A percentile compares a stretch with the other conserved stretches of the same genome.
phyloP scores from a whole-genome alignment of 495 filamentous ascomycete species.

The Aspergillus conjunctus region DNA sequence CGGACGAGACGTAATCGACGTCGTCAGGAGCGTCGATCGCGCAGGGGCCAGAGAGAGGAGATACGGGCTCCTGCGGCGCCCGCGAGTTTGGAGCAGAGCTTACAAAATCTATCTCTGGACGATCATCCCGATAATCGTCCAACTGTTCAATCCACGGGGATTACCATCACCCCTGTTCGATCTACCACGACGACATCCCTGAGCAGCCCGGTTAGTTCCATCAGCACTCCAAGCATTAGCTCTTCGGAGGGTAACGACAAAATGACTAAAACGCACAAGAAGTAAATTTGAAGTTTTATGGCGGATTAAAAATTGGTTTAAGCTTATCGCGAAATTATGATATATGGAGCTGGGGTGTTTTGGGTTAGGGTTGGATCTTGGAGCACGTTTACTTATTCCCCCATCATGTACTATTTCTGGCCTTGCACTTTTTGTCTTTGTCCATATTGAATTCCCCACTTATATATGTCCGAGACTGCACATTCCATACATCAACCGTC shows the following conservation, averaged over 20 bases:
- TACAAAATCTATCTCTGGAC: slow-evolving; percentile 31
- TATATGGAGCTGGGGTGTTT: background rate
- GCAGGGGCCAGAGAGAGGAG: slow-evolving; percentile 6
- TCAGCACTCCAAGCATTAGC: slow-evolving; percentile 27
- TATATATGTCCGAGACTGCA: background rate
- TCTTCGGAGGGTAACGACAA: slow-evolving; percentile 24
- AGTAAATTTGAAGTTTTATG: background rate
- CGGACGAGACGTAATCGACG: slow-evolving; percentile 29
- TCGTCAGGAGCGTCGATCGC: slow-evolving; percentile 26
- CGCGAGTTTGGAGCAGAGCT: slow-evolving; percentile 20
- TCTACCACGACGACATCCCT: slow-evolving; percentile 24
- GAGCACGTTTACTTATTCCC: background rate
- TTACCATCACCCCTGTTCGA: slow-evolving; percentile 21
- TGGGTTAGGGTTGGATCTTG: background rate
- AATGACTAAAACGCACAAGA: slow-evolving; percentile 15
- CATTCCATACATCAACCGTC: background rate
- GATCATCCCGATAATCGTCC: slow-evolving; percentile 20
- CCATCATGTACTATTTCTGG: background rate
- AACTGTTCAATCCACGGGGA: slow-evolving; percentile 17
- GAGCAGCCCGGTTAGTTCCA: slow-evolving; percentile 28
- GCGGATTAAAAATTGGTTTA: background rate
- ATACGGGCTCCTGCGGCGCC: background rate
- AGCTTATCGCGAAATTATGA: background rate
- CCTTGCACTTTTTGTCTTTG: background rate
- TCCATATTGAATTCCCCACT: background rate